These are phyloP conservation scores for Groenewaldozyma auringiensis DNA, from an alignment of 1,139 yeast species.

Conservation along the genomic window DNA sequence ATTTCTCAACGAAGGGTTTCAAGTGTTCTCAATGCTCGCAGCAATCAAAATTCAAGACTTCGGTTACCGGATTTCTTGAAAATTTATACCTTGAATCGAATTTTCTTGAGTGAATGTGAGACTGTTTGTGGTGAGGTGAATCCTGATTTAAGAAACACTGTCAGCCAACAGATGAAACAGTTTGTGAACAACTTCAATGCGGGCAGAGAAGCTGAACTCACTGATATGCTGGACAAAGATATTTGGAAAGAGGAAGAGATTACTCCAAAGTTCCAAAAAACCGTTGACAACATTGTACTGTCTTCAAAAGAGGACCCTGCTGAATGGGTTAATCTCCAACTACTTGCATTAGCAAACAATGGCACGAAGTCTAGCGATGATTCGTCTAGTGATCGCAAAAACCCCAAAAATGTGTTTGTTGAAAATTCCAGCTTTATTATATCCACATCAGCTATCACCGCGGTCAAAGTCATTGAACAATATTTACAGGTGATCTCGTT, in stretches of 20 bases:
- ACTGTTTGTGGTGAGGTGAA: constrained; percentile 67
- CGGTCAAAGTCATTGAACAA: constrained; percentile 39
- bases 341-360: not conserved
- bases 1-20: constrained; percentile 71
- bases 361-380: constrained; percentile 5
- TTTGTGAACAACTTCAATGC: constrained; percentile 55
- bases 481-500: constrained; percentile 44
- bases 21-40: constrained; percentile 69
- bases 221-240: constrained; percentile 54
- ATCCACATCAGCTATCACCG: constrained; percentile 28
- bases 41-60: constrained; percentile 58
- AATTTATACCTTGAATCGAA: constrained; percentile 57
- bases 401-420: constrained; percentile 27
- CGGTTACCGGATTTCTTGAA: constrained; percentile 48
- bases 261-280: constrained; percentile 41
- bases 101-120: constrained; percentile 80
- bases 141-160: constrained; percentile 55
- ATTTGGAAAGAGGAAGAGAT: constrained; percentile 69
- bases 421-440: constrained; percentile 36
- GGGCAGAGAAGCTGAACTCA: constrained; percentile 40
- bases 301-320: constrained; percentile 44
- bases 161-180: constrained; percentile 57
- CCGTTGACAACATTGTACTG: constrained; percentile 49
- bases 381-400: constrained; percentile 12
- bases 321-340: constrained; percentile 37